These are phyloP conservation scores for Naganishia friedmannii DNA, from an alignment of 768 basidiomycete genomes.

Conservation along the genomic window DNA sequence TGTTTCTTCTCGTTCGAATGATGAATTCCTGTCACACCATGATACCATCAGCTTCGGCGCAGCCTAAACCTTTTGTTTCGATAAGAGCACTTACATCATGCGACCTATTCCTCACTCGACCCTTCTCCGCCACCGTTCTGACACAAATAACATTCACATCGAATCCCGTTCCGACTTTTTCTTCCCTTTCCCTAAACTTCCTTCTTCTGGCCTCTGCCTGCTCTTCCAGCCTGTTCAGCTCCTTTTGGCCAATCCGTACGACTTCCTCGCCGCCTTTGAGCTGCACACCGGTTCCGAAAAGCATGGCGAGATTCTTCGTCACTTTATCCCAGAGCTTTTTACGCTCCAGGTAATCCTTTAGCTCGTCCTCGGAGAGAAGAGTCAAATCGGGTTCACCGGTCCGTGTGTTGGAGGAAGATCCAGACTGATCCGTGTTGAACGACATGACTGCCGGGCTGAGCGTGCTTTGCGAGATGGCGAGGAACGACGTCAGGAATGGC, in stretches of 20 bases:
- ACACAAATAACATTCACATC: conserved; percentile 90
- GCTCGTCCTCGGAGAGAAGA: conserved; percentile 46
- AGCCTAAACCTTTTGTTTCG: no score
- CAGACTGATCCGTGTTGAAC: conserved; percentile 2
- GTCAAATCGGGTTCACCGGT: conserved; percentile 34
- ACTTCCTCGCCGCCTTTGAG: conserved; percentile 72
- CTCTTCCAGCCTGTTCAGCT: conserved; percentile 73
- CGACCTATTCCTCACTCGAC: conserved; percentile 74
- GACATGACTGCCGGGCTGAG: conserved; percentile 28
- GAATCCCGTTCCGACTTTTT: conserved; percentile 60
- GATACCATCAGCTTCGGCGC: background rate
- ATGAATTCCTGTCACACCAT: conserved; percentile 74
- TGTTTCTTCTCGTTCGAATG: conserved; percentile 74
- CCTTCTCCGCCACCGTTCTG: conserved; percentile 75
- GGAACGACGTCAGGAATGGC: conserved; percentile 79
- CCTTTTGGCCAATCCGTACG: conserved; percentile 79
- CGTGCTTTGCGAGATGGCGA: conserved; percentile 64
- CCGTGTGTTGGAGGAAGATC: background rate
- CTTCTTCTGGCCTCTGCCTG: conserved; percentile 62
- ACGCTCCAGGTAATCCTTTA: conserved; percentile 56
- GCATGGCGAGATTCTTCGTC: conserved; percentile 78
- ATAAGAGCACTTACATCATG: conserved; percentile 71
- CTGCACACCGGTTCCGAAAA: conserved; percentile 78
- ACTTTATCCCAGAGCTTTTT: conserved; percentile 70
- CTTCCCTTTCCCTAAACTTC: conserved; percentile 53